Percentiles rank a stretch among this genome's conserved stretches.
phyloP scores from a whole-genome alignment of 148 eudicot genomes.

The Polygonum maritimum region DNA sequence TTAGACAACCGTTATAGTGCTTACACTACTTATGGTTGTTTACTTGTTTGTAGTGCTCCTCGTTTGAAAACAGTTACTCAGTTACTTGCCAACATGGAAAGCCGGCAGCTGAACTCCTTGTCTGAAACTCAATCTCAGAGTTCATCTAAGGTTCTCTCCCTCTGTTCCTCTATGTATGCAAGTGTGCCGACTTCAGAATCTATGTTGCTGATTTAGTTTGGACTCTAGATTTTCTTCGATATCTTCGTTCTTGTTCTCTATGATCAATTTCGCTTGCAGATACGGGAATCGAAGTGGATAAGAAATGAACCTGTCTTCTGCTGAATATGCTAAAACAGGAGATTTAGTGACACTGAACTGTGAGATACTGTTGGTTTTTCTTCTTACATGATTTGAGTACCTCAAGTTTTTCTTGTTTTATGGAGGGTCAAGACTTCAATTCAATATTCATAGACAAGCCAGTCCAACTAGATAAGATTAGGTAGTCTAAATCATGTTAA shows the following conservation, averaged over 20 bases:
- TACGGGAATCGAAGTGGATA: neutral
- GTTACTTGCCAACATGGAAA: constrained; percentile 69
- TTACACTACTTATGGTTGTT: constrained; percentile 1
- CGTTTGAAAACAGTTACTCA: constrained; percentile 73
- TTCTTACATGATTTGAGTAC: neutral
- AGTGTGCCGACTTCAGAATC: neutral
- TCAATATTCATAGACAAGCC: neutral
- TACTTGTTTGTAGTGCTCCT: constrained; percentile 47
- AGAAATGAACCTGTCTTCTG: neutral
- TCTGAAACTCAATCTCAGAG: constrained; percentile 32
- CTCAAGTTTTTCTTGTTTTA: neutral
- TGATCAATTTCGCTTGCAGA: neutral
- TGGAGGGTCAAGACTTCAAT: neutral
- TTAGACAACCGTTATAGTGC: neutral
- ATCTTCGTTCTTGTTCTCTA: neutral
- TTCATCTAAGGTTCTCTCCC: constrained; percentile 36
- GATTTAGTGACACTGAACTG: neutral
- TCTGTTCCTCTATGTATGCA: neutral
- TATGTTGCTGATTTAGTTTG: neutral
- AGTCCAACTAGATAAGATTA: neutral
- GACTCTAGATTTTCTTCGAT: neutral
- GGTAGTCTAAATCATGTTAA: neutral
- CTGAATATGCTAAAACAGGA: neutral
- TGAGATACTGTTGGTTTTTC: neutral
- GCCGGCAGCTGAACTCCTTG: constrained; percentile 57